Conservation (phyloP, 2,329 filamentous ascomycete genomes). For the Ophiocordyceps camponoti-floridani region DNA sequence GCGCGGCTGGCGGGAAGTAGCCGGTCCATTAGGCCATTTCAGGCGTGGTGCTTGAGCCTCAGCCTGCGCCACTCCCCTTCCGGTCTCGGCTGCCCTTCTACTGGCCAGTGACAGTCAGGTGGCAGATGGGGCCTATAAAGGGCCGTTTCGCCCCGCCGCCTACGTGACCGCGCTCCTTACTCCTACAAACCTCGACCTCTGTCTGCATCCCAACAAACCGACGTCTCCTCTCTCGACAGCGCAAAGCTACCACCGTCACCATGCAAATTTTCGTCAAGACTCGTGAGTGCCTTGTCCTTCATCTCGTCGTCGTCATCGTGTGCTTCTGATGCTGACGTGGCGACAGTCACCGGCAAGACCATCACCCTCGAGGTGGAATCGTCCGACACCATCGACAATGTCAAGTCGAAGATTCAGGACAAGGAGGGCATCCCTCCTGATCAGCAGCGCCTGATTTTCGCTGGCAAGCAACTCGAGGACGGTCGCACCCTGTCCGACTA, state of each 20-base stretch:
- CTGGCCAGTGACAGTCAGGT: neutral
- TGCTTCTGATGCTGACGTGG: neutral
- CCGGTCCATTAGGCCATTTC: no score
- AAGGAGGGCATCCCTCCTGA: no score
- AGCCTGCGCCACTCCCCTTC: neutral
- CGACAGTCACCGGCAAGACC: constrained; percentile 2
- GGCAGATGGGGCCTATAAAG: neutral
- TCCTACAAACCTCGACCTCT: constrained; percentile 6
- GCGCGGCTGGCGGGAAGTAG: no score
- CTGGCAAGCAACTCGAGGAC: constrained; percentile 99
- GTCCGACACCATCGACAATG: no score
- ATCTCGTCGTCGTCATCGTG: neutral
- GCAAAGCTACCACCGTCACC: constrained; percentile 18
- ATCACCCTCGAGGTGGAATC: no score
- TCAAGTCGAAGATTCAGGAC: no score
- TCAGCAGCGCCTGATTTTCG: no score
- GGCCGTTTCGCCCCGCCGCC: neutral
- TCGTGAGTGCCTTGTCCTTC: constrained; percentile 40
- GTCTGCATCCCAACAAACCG: neutral
- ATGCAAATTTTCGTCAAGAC: constrained; percentile 99
- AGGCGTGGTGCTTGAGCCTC: neutral
- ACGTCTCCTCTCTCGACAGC: neutral
- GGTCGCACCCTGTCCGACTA: constrained; percentile 98
- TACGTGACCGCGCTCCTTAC: neutral
- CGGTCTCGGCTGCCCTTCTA: neutral